Evolutionary conservation across 768 basidiomycete genomes (phyloP).

Genomic region (Sutorius australiensis): DNA sequence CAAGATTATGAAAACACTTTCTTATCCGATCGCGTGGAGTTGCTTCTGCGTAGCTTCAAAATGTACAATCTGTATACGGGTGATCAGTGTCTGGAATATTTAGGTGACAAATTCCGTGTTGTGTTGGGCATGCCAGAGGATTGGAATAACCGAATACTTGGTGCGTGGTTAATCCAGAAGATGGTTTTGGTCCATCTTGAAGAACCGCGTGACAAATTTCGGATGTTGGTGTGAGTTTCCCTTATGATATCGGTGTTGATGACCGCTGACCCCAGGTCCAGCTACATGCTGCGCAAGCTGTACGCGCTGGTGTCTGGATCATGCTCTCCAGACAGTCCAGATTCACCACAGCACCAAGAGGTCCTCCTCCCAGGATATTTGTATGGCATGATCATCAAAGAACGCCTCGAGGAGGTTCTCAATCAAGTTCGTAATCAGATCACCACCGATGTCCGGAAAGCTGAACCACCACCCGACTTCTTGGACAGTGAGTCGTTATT

Average conservation of each 20-base stretch:
- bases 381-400: constrained; percentile 98
- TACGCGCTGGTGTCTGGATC: constrained; percentile 87
- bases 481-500: constrained; percentile 62
- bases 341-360: constrained; percentile 98
- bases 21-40: constrained; percentile 93
- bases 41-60: constrained; percentile 93
- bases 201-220: constrained; percentile 87
- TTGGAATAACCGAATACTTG: constrained; percentile 80
- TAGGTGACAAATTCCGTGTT: constrained; percentile 95
- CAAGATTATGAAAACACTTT: constrained; percentile 97
- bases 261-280: constrained; percentile 31
- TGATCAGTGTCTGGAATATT: constrained; percentile 87
- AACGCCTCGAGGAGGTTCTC: constrained; percentile 88
- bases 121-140: constrained; percentile 90
- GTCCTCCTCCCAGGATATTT: constrained; percentile 89
- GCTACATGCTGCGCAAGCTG: constrained; percentile 96
- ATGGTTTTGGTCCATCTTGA: constrained; percentile 88
- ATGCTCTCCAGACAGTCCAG: constrained; percentile 93
- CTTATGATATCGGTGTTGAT: neutral
- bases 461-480: constrained; percentile 79
- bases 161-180: constrained; percentile 78
- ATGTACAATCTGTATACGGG: constrained; percentile 84
- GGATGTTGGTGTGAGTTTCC: constrained; percentile 73
- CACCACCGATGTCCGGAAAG: constrained; percentile 66
- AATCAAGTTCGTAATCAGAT: constrained; percentile 70